Base-by-base conservation (phyloP, 1,139 yeast species). In the Casaregolazyma suthepensis region DNA sequence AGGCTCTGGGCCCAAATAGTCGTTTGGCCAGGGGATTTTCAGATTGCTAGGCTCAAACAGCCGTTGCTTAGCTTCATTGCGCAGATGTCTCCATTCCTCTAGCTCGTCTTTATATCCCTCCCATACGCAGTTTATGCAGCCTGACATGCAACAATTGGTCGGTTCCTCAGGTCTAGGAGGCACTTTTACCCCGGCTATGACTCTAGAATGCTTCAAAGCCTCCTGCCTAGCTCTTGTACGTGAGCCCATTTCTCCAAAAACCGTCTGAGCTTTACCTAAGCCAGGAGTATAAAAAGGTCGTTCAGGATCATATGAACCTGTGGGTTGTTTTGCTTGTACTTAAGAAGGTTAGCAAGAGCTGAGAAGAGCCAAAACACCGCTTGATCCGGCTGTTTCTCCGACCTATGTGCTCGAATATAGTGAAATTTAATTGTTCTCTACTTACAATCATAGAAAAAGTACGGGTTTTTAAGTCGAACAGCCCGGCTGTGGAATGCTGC, bases 101-200 rank as follows among this genome's bases (percentile, higher is more conserved):
- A 91, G 64, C 66, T 93, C 98, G 53, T 91, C 97, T 61, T 86
- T 84, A 68, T 81, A 93, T 54, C 87, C 72, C 62, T 91, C 97
- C 98, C 98, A 93, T 1, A 93, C 98, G 70, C 99, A 93, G 69
- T 91, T 88, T 43, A 89, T 82, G 68, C 99, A 93, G 1, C 99
- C 99, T 59, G 95, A 85, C 96, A 90, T 90, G 68, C 99, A 93
- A 68, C 99, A 93, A 68, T 91, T 90, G 63, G 90, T 96, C 1
- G 98, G 98, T 63, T 89, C 96, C 5, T 73, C 75, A 1, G 99
- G 99, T 63, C 77, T 78, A 17, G 79, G 81, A 1, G 96, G 96
- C 0, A 93, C 96, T 2, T 67, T 68, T 0, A 91, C 73, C 0
- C 97, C 97, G 0, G 83, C 91, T 5, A 91, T 67, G 5, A 60